Percentiles rank a stretch among this genome's conserved stretches.
These are phyloP conservation scores for Botrytis aclada DNA, from an alignment of 2,329 filamentous ascomycete genomes.

Conservation along the genomic window DNA sequence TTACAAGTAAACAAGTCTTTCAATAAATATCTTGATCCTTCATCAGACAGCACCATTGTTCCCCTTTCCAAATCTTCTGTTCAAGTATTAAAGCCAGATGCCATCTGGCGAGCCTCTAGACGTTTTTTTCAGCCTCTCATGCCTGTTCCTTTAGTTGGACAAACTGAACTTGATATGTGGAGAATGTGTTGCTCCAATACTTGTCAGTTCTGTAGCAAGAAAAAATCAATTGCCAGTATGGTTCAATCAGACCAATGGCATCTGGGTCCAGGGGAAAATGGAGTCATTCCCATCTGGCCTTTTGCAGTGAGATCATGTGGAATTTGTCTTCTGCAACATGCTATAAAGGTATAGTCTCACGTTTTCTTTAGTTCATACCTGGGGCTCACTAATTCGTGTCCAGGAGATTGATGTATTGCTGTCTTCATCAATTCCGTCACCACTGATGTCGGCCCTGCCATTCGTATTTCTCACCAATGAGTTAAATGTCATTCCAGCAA, in stretches of 20 bases:
- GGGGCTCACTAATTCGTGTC: constrained; percentile 30
- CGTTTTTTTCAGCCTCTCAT: constrained; percentile 63
- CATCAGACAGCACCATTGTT: constrained; percentile 40
- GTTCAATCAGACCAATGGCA: constrained; percentile 48
- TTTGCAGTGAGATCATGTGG: constrained; percentile 67
- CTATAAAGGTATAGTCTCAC: constrained; percentile 59
- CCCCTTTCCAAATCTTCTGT: constrained; percentile 38
- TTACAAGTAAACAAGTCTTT: constrained; percentile 67
- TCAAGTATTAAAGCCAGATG: constrained; percentile 53
- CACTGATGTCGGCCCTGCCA: constrained; percentile 65
- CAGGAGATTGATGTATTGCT: constrained; percentile 70
- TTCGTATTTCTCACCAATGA: constrained; percentile 63
- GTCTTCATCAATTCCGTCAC: constrained; percentile 56
- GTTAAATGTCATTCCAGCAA: constrained; percentile 57
- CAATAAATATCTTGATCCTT: constrained; percentile 55
- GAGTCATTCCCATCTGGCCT: constrained; percentile 65
- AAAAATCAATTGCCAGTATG: constrained; percentile 28
- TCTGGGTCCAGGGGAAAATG: constrained; percentile 58
- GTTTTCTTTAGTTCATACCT: constrained; percentile 18
- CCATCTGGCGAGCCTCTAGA: constrained; percentile 69
- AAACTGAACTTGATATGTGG: constrained; percentile 75
- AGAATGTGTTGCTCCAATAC: constrained; percentile 57
- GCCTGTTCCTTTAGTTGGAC: constrained; percentile 63
- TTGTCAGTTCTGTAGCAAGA: constrained; percentile 67
- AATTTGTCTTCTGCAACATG: constrained; percentile 57